A percentile compares a stretch with the other conserved stretches of the same genome.
These are phyloP conservation scores for Dioscorea dumetorum DNA, from an alignment of 106 monocot genomes.

Conservation along the genomic window DNA sequence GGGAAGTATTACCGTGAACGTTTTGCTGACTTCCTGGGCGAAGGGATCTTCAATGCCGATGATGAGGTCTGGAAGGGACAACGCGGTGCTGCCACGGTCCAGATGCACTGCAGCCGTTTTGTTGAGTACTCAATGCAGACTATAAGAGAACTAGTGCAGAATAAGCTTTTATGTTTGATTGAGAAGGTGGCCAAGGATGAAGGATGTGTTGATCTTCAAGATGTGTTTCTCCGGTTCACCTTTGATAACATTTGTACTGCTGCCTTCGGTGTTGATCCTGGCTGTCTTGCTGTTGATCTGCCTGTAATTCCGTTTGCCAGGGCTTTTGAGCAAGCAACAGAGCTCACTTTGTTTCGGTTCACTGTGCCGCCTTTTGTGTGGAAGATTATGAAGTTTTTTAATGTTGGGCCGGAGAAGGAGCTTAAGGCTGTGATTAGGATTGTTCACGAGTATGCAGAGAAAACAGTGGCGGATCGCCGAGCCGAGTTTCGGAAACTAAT, in stretches of 20 bases:
- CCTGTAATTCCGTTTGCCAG: constrained; percentile 60
- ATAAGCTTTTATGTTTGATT: constrained; percentile 42
- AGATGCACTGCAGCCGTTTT: constrained; percentile 79
- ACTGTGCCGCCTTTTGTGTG: constrained; percentile 70
- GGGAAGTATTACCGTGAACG: constrained; percentile 74
- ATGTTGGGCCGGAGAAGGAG: constrained; percentile 52
- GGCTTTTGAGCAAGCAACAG: constrained; percentile 79
- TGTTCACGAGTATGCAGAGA: constrained; percentile 72
- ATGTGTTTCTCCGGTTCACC: constrained; percentile 78
- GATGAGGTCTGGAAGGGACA: constrained; percentile 60
- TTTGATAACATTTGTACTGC: constrained; percentile 84
- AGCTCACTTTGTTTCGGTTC: constrained; percentile 66
- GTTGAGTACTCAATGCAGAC: constrained; percentile 32
- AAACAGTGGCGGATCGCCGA: constrained; percentile 46
- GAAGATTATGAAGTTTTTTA: no score
- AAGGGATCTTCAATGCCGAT: constrained; percentile 97
- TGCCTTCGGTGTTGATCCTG: constrained; percentile 76
- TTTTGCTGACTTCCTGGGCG: constrained; percentile 77
- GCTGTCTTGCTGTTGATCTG: constrained; percentile 56
- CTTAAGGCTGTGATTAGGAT: constrained; percentile 34
- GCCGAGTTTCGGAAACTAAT: constrained; percentile 23
- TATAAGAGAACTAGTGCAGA: constrained; percentile 42
- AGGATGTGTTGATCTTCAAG: constrained; percentile 46
- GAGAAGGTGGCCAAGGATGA: constrained; percentile 1
- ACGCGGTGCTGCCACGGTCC: constrained; percentile 54